Conservation (phyloP, 805 yeast species). For the Ascoidea rubescens region DNA sequence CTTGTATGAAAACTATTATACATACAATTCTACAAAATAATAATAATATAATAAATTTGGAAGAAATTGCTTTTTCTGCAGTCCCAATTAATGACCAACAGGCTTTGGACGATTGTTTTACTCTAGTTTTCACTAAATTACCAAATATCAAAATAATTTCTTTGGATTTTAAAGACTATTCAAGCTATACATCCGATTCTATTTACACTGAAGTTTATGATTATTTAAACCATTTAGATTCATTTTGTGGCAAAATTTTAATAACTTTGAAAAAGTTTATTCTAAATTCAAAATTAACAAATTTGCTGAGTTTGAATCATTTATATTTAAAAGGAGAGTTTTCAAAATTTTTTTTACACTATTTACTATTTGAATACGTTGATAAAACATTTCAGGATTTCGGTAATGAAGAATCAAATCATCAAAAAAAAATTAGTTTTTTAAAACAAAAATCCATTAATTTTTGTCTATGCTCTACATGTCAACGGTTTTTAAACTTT, state of each 20-base stretch:
- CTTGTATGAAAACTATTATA: background rate
- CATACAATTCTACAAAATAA: background rate
- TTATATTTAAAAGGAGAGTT: background rate
- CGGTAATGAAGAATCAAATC: too few relatives aligned
- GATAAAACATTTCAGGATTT: too few relatives aligned
- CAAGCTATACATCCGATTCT: background rate
- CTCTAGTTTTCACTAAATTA: too few relatives aligned
- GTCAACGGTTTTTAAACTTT: background rate
- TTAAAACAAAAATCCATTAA: too few relatives aligned
- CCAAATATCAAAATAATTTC: background rate
- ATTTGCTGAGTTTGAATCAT: too few relatives aligned
- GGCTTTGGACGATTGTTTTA: background rate
- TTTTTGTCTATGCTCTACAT: background rate
- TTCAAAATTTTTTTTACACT: background rate
- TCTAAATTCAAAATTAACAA: too few relatives aligned
- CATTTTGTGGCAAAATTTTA: background rate
- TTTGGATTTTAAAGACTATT: too few relatives aligned
- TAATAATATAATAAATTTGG: too few relatives aligned
- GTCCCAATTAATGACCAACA: background rate
- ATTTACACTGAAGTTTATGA: background rate
- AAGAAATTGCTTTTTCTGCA: background rate
- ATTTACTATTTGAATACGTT: background rate
- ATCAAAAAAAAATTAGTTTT: too few relatives aligned
- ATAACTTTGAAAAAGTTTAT: too few relatives aligned
- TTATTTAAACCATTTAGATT: too few relatives aligned